phyloP scores from a whole-genome alignment of 1,139 yeast species.

The Debaryomycetaceae sp. region DNA sequence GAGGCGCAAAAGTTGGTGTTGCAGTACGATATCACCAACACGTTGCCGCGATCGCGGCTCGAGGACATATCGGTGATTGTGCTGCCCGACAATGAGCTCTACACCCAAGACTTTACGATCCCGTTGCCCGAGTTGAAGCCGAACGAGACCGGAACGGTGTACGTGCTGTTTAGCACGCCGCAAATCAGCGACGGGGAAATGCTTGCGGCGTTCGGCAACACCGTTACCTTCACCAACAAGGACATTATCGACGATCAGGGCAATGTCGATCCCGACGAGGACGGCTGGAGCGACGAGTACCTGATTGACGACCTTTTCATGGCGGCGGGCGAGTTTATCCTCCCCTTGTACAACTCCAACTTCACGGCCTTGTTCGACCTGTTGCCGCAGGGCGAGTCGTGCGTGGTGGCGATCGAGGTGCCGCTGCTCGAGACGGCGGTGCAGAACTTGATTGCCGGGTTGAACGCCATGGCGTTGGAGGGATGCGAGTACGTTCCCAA shows the following conservation, averaged over 20 bases:
- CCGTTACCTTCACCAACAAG: slow-evolving; percentile 64
- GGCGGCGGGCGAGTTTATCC: slow-evolving; percentile 71
- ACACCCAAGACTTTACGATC: slow-evolving; percentile 62
- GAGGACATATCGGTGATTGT: slow-evolving; percentile 72
- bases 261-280: slow-evolving; percentile 57
- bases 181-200: slow-evolving; percentile 26
- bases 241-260: slow-evolving; percentile 74
- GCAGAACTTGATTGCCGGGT: slow-evolving; percentile 41
- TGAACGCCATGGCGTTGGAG: slow-evolving; percentile 74
- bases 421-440: slow-evolving; percentile 28
- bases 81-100: slow-evolving; percentile 49
- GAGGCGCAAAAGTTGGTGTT: slow-evolving; percentile 61
- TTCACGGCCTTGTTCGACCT: slow-evolving; percentile 71
- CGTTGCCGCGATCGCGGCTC: slow-evolving; percentile 65
- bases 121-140: slow-evolving; percentile 69
- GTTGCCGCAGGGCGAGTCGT: slow-evolving; percentile 30
- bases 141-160: slow-evolving; percentile 60
- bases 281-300: slow-evolving; percentile 90
- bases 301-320: slow-evolving; percentile 75
- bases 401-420: slow-evolving; percentile 26
- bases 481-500: slow-evolving; percentile 59
- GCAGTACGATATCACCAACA: slow-evolving; percentile 79
- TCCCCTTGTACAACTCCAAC: slow-evolving; percentile 69
- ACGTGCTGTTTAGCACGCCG: slow-evolving; percentile 65
- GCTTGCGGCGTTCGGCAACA: slow-evolving; percentile 53